These are phyloP conservation scores for Micractinium sp. DNA, from an alignment of 139 green algal species.

Conservation along the genomic window DNA sequence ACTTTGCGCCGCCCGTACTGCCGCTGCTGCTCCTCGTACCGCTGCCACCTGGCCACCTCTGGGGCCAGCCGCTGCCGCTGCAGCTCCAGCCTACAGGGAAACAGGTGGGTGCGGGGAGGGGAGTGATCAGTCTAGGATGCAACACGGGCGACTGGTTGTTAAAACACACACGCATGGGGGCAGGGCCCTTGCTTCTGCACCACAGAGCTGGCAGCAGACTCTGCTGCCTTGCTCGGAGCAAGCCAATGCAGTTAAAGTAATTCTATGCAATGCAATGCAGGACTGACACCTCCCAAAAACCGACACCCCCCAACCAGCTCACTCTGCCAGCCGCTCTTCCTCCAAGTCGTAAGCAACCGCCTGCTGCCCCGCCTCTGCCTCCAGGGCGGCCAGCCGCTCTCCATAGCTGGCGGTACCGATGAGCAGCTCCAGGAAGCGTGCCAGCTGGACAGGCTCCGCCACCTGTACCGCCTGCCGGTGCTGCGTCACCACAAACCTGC, in stretches of 20 bases:
- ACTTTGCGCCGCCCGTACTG: background rate
- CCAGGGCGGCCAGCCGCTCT: constrained; percentile 10
- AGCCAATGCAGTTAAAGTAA: too few species aligned
- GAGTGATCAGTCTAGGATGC: too few species aligned
- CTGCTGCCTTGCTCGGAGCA: too few species aligned
- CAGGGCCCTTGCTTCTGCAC: too few species aligned
- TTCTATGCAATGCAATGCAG: too few species aligned
- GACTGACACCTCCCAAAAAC: background rate
- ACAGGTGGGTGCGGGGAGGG: background rate
- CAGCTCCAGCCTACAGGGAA: constrained; percentile 40
- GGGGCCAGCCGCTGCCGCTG: constrained; percentile 54
- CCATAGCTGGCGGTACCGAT: constrained; percentile 37
- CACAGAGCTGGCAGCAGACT: too few species aligned
- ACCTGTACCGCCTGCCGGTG: constrained; percentile 56
- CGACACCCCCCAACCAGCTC: background rate
- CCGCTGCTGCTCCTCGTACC: background rate
- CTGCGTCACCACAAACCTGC: constrained; percentile 68
- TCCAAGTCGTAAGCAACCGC: constrained; percentile 22
- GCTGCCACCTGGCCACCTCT: constrained; percentile 56
- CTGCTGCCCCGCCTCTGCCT: background rate
- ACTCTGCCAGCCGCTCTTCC: constrained; percentile 7
- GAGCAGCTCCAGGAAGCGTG: constrained; percentile 49
- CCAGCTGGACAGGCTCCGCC: constrained; percentile 49
- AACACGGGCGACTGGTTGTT: too few species aligned
- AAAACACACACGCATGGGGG: too few species aligned